These are phyloP conservation scores for Grigorovia jiainica DNA, from an alignment of 805 yeast genomes.

Conservation along the genomic window DNA sequence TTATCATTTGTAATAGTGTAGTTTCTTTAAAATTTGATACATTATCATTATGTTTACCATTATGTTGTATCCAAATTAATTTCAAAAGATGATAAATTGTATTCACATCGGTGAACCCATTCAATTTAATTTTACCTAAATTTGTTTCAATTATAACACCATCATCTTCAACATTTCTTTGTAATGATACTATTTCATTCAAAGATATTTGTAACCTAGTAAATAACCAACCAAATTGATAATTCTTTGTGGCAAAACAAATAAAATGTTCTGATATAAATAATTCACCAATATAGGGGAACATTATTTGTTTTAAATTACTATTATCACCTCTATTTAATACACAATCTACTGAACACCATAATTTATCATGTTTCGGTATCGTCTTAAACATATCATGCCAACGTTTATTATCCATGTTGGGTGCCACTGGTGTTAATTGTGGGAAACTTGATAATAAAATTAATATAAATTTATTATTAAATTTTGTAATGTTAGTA, in stretches of 20 bases:
- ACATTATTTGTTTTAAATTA: constrained; percentile 15
- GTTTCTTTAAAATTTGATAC: too few relatives aligned
- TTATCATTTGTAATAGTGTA: neutral
- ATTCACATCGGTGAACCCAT: constrained; percentile 49
- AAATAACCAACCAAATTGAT: constrained; percentile 68
- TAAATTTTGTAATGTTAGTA: too few relatives aligned
- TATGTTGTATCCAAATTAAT: constrained; percentile 32
- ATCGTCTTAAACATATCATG: constrained; percentile 63
- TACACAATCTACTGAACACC: constrained; percentile 86
- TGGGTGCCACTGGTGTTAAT: constrained; percentile 39
- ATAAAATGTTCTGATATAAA: constrained; percentile 70
- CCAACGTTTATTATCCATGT: constrained; percentile 58
- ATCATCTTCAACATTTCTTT: constrained; percentile 54
- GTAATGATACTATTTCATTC: constrained; percentile 44
- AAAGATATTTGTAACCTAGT: constrained; percentile 63
- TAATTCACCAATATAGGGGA: constrained; percentile 76
- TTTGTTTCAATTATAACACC: constrained; percentile 68
- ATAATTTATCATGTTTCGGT: constrained; percentile 58
- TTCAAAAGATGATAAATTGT: constrained; percentile 71
- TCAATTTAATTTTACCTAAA: constrained; percentile 64
- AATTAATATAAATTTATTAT: neutral
- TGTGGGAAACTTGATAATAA: constrained; percentile 1
- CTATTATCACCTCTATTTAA: constrained; percentile 51
- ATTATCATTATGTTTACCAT: too few relatives aligned
- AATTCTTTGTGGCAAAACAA: constrained; percentile 69